These are phyloP conservation scores for Thermoascus crustaceus DNA, from an alignment of 2,329 filamentous ascomycete species.

Conservation along the genomic window DNA sequence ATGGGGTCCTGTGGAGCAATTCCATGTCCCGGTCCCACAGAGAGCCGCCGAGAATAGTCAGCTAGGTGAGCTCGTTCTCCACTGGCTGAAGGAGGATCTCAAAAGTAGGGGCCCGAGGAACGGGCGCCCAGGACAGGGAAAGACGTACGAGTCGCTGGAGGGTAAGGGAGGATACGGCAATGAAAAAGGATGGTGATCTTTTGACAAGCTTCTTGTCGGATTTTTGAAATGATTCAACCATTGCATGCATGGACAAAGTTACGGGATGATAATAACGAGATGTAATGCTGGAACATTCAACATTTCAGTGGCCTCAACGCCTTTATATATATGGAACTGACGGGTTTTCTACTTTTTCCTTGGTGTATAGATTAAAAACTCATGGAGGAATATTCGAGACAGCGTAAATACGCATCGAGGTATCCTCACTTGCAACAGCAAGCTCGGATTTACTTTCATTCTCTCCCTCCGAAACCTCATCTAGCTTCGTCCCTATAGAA, in stretches of 20 bases:
- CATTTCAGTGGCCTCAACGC: too few species aligned
- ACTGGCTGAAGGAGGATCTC: conserved; percentile 78
- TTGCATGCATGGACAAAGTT: too few species aligned
- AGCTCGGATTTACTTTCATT: conserved; percentile 22
- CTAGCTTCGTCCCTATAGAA: conserved; percentile 2
- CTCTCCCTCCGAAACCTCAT: conserved; percentile 4
- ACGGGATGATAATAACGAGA: too few species aligned
- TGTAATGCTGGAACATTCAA: too few species aligned
- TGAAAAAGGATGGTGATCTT: conserved; percentile 35
- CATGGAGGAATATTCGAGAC: conserved; percentile 25
- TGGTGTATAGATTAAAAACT: too few species aligned
- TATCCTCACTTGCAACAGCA: conserved; percentile 41
- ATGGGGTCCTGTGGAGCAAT: conserved; percentile 66
- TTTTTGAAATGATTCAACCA: too few species aligned
- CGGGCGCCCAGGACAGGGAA: conserved; percentile 45
- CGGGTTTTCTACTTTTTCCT: too few species aligned
- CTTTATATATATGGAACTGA: too few species aligned
- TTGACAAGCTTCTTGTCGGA: too few species aligned
- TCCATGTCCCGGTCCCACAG: conserved; percentile 50
- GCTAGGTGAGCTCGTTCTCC: conserved; percentile 77
- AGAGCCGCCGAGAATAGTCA: conserved; percentile 64
- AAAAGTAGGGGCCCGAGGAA: conserved; percentile 68
- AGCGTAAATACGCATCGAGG: conserved; percentile 33
- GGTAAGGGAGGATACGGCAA: conserved; percentile 58
- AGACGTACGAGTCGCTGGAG: conserved; percentile 46